Percentiles rank a stretch among this genome's conserved stretches.
phyloP scores from a whole-genome alignment of 345 rosid genomes.

The Eutrema yunnanense region DNA sequence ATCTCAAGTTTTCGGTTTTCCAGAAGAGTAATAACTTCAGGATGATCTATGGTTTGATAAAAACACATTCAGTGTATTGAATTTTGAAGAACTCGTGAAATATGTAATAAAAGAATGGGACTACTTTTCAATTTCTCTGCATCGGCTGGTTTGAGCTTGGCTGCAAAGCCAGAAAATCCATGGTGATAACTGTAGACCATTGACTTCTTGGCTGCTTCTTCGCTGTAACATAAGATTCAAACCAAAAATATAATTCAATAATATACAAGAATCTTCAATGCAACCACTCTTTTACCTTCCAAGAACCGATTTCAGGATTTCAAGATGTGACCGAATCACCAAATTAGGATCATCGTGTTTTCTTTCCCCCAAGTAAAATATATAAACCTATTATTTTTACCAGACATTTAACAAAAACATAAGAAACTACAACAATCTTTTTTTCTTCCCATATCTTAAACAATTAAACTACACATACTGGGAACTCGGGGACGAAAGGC shows the following conservation, averaged over 20 bases:
- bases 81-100: not conserved
- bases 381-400: slow-evolving; percentile 15
- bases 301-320: slow-evolving; percentile 19
- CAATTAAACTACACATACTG: not conserved
- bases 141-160: slow-evolving; percentile 38
- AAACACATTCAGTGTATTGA: not conserved
- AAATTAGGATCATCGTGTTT: slow-evolving; percentile 3
- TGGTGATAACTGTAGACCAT: slow-evolving; percentile 43
- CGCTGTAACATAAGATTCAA: slow-evolving; percentile 14
- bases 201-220: slow-evolving; percentile 33
- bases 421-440: not conserved
- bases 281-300: slow-evolving; percentile 18
- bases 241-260: not conserved
- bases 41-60: slow-evolving; percentile 21
- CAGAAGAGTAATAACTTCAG: slow-evolving; percentile 28
- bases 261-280: not conserved
- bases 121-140: slow-evolving; percentile 27
- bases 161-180: slow-evolving; percentile 54
- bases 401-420: not conserved
- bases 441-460: not conserved
- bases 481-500: slow-evolving; percentile 10
- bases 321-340: slow-evolving; percentile 9
- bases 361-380: slow-evolving; percentile 25
- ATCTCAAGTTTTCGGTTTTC: slow-evolving; percentile 27
- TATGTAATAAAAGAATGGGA: not conserved